A percentile compares a stretch with the other conserved stretches of the same genome.
Evolutionary conservation across 495 filamentous ascomycete genomes (phyloP).

Genomic region (Thermothielavioides terrestris): DNA sequence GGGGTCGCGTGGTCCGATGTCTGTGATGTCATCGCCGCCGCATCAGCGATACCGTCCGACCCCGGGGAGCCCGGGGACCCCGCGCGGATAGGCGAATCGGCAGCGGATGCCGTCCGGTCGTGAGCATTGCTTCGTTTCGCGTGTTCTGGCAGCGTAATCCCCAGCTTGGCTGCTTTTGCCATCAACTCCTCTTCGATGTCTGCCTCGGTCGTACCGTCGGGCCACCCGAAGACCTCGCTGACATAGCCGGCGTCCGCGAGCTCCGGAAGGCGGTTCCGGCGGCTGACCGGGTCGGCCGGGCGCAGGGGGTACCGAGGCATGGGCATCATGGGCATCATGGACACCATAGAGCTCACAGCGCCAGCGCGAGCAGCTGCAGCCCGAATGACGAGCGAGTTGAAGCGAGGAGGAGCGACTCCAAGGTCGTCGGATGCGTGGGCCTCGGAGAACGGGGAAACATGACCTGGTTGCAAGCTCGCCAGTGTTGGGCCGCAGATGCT

Average conservation of each 20-base stretch:
- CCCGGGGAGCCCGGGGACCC: conserved; percentile 18
- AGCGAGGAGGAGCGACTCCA: background rate
- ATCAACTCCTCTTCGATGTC: conserved; percentile 31
- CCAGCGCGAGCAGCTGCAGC: background rate
- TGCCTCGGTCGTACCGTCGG: conserved; percentile 30
- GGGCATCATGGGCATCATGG: too few relatives aligned
- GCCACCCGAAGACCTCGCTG: conserved; percentile 34
- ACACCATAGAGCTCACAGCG: background rate
- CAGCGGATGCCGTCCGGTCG: conserved; percentile 10
- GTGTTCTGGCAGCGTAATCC: conserved; percentile 31
- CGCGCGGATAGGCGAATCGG: conserved; percentile 25
- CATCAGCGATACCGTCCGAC: conserved; percentile 6
- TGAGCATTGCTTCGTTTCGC: conserved; percentile 14
- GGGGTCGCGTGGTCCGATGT: conserved; percentile 13
- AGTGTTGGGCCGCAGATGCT: background rate
- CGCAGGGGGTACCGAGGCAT: conserved; percentile 13
- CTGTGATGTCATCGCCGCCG: conserved; percentile 7
- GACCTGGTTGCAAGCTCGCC: conserved; percentile 2
- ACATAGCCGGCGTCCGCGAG: conserved; percentile 35
- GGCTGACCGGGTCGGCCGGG: conserved; percentile 3
- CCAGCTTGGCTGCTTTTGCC: conserved; percentile 32
- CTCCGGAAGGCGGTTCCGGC: conserved; percentile 22
- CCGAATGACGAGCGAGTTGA: background rate
- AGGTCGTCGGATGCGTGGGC: conserved; percentile 1
- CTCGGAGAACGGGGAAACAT: conserved; percentile 8